Percentiles rank a stretch among this genome's conserved stretches.
Evolutionary conservation across 805 yeast species (phyloP).

Genomic region (Grigorovia jiainica): DNA sequence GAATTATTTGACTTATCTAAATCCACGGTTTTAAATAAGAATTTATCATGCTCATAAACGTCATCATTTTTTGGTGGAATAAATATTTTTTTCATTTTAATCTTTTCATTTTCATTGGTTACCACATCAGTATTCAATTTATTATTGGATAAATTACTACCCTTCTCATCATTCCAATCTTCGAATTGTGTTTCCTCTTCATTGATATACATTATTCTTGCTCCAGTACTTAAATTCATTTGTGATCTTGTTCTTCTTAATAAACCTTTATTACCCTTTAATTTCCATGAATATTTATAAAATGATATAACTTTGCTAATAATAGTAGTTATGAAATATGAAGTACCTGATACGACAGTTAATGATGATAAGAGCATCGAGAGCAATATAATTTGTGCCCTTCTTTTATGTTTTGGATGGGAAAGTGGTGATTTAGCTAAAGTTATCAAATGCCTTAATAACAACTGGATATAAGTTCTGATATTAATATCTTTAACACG

Average conservation of each 20-base stretch:
- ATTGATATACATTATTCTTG: slow-evolving; percentile 25
- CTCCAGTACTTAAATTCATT: slow-evolving; percentile 22
- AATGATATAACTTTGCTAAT: slow-evolving; percentile 7
- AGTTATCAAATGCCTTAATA: slow-evolving; percentile 16
- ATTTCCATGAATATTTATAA: slow-evolving; percentile 8
- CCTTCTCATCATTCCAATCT: not conserved
- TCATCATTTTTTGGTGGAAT: slow-evolving; percentile 26
- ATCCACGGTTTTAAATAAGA: slow-evolving; percentile 23
- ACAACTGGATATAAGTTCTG: slow-evolving; percentile 8
- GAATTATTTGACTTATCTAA: slow-evolving; percentile 14
- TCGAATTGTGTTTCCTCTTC: slow-evolving; percentile 10
- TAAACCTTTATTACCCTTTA: slow-evolving; percentile 2
- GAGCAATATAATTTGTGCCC: slow-evolving; percentile 18
- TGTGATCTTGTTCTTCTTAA: slow-evolving; percentile 25
- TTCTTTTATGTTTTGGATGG: slow-evolving; percentile 14
- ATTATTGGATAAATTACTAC: slow-evolving; percentile 1
- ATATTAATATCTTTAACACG: slow-evolving; percentile 12
- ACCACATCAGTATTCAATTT: not conserved
- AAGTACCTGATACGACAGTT: slow-evolving; percentile 12
- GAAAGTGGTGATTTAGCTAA: slow-evolving; percentile 16
- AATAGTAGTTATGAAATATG: slow-evolving; percentile 11
- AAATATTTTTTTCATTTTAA: slow-evolving; percentile 18
- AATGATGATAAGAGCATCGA: slow-evolving; percentile 14
- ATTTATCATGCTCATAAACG: slow-evolving; percentile 26
- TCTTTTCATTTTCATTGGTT: not conserved